Base-by-base conservation (phyloP, 768 basidiomycete genomes). In the Suillus variegatus region DNA sequence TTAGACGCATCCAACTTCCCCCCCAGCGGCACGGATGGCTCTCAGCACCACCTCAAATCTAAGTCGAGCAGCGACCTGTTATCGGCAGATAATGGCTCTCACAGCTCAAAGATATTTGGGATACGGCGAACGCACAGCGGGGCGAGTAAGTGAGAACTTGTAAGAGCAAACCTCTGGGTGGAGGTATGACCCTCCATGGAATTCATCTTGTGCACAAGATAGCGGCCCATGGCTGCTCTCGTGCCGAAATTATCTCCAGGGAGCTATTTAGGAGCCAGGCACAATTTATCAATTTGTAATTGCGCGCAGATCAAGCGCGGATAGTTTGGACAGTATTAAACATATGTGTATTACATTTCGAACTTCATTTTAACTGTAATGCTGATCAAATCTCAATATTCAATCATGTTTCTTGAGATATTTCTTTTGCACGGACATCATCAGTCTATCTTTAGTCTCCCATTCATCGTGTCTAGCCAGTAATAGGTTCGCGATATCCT, bases 1-100 rank as follows among this genome's bases (percentile, higher is more conserved):
- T 73, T 86, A 55, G 76, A 75, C 47, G 80, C 85, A 1, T 73
- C 86, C 14, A 82, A 82, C 0, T 82, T 84, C 60, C 76, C 80
- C 18, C 8, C 60, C 7, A 65, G 66, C 8, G 18, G 65, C 9
- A 16, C n/a, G 18, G 55, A n/a, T 16, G 44, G 55, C 1, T 64
- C 68, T 41, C 54, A 73, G 1, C 43, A 43, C 36, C 62, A 69
- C 32, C 52, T 65, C 1, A 36, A 66, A 14, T 36, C 70, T 16
- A 38, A 74, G 16, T 58, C 66, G 1, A n/a, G 49, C 1, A 51
- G 64, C 25, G 41, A 41, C 16, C 28, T 65, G 28, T 58, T 25
- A 4, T 18, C n/a, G 10, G 22, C 58, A 43, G 51, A 55, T 6
- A 12, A 25, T 2, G 44, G 20, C 2, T 16, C 49, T 25, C 61